Conservation (phyloP, 805 yeast species). For the Ogataea allantospora region DNA sequence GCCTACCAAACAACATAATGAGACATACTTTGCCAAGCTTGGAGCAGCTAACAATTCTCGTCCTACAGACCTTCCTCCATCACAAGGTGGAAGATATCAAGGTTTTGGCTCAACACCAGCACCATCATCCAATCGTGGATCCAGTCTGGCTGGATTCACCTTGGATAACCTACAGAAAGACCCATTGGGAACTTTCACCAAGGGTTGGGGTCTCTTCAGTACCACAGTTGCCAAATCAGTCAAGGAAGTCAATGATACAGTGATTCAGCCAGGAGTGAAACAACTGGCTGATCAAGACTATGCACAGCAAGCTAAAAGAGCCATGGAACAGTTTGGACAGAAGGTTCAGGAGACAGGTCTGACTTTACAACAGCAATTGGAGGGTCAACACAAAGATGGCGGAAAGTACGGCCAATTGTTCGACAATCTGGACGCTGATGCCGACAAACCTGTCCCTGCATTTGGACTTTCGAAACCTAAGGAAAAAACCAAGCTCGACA, state of each 20-base stretch:
- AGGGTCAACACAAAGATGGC: conserved; percentile 36
- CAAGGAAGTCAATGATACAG: conserved; percentile 80
- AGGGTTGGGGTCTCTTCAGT: conserved; percentile 94
- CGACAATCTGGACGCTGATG: conserved; percentile 49
- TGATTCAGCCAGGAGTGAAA: conserved; percentile 86
- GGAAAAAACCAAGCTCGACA: conserved; percentile 55
- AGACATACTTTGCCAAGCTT: conserved; percentile 74
- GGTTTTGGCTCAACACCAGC: conserved; percentile 86
- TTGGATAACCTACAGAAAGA: conserved; percentile 72
- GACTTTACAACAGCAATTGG: conserved; percentile 55
- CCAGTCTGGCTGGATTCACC: conserved; percentile 55
- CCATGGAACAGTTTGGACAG: conserved; percentile 96
- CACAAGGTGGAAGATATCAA: conserved; percentile 88
- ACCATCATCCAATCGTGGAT: conserved; percentile 36
- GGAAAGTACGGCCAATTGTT: conserved; percentile 53
- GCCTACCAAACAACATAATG: conserved; percentile 59
- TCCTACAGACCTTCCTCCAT: conserved; percentile 81
- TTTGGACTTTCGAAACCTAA: conserved; percentile 62
- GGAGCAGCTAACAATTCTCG: conserved; percentile 71
- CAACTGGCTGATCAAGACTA: conserved; percentile 78
- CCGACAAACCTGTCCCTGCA: conserved; percentile 53
- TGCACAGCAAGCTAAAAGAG: conserved; percentile 78
- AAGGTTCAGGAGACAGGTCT: conserved; percentile 86
- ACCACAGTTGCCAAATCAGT: conserved; percentile 81
- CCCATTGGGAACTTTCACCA: conserved; percentile 85